Evolutionary conservation across 192 early-diverging fungal species (phyloP), one percentile per base, ranked within the genome.

Genomic region (Podila minutissima): DNA sequence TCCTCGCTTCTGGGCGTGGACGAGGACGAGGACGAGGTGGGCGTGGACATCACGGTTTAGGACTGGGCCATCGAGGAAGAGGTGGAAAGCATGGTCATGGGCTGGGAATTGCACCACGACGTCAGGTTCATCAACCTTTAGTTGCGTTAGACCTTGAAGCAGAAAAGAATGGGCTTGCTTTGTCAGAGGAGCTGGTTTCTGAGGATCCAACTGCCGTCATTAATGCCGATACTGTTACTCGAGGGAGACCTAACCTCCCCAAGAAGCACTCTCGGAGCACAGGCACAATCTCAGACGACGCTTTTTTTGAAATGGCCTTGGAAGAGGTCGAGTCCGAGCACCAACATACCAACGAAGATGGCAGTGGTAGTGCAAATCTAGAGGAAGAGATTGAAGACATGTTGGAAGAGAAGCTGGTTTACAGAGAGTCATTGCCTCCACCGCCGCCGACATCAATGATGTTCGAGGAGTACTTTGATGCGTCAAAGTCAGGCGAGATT

Each of bases 241-340:
- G 4, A 2, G 22, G 0, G 53, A 26, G 24, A 19, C 22, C 59
- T 32, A 17, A 32, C 26, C 12, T 35, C 2, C 59, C 26, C 59
- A 81, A 81, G 38, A 81, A 81, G 46, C 77, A 81, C 48, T n/a
- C 28, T 17, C 63, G 71, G 35, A 73, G 71, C 26, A 69, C 70
- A 51, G 77, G 77, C 10, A 81, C 77, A 4, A 73, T 81, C 53
- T 81, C 77, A 13, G 77, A 81, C 32, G 77, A 81, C 53, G 67
- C 77, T 15, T 81, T 81, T 24, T 81, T 81, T 49, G 77, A 81
- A 71, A 69, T 64, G 33, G 77, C 71, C 1, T 32, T 81, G 11
- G 64, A 63, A 8, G 66, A 81, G 11, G 66, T 66, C 0, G 77
- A 73, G 26, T 55, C 53, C 53, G 53, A 55, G 24, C 53, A 55